These are phyloP conservation scores for Vanrija humicola DNA, from an alignment of 1,284 basidiomycete species.

Conservation along the genomic window DNA sequence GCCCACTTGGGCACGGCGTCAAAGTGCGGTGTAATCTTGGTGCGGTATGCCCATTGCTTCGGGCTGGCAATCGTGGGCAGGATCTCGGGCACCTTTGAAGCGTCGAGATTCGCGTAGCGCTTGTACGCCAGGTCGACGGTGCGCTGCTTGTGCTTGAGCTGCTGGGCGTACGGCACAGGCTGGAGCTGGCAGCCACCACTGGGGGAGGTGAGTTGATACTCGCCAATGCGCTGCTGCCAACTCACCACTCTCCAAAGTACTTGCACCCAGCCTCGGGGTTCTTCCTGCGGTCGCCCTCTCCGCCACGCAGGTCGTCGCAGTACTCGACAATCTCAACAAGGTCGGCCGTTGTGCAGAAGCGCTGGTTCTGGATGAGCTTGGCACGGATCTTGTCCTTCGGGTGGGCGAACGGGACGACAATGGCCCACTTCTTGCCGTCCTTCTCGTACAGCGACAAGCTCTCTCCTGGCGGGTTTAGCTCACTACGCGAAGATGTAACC, in stretches of 20 bases:
- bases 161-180: conserved; percentile 83
- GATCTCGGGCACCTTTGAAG: conserved; percentile 60
- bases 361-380: conserved; percentile 60
- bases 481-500: background rate
- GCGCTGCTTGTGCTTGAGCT: conserved; percentile 77
- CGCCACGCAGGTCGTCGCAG: conserved; percentile 63
- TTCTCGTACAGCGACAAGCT: conserved; percentile 23
- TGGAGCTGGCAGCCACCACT: conserved; percentile 53
- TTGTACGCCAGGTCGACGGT: conserved; percentile 84
- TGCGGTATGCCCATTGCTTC: conserved; percentile 84
- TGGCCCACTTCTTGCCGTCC: conserved; percentile 60
- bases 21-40: conserved; percentile 97
- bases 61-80: conserved; percentile 79
- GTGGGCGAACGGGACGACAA: conserved; percentile 75
- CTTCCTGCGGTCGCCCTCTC: conserved; percentile 48
- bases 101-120: conserved; percentile 64
- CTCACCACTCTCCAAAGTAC: conserved; percentile 75
- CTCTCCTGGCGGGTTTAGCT: conserved; percentile 20
- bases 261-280: conserved; percentile 57
- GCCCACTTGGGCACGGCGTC: conserved; percentile 64
- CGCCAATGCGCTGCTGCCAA: background rate
- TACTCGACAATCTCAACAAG: conserved; percentile 66
- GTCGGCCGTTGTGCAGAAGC: conserved; percentile 71
- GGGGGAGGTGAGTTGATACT: background rate
- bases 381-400: conserved; percentile 73